A percentile compares a stretch with the other conserved stretches of the same genome.
phyloP scores from a whole-genome alignment of 768 basidiomycete genomes.

The Trametopsis cervina region DNA sequence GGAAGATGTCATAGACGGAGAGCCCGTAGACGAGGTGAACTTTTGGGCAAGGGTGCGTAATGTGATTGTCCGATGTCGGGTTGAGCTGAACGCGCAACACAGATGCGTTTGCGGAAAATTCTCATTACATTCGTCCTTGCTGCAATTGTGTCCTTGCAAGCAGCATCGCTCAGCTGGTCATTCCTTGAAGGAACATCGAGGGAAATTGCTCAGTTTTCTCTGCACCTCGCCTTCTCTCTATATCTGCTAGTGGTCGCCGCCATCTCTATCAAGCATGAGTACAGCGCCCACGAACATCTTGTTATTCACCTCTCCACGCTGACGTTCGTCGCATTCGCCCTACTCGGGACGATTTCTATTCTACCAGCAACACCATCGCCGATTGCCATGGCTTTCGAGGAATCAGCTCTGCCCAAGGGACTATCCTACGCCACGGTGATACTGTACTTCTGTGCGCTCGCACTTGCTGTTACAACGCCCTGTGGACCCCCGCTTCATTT shows the following conservation, averaged over 20 bases:
- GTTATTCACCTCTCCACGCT: constrained; percentile 55
- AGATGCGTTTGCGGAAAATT: constrained; percentile 60
- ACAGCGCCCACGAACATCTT: constrained; percentile 29
- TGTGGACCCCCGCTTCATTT: constrained; percentile 72
- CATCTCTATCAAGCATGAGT: constrained; percentile 42
- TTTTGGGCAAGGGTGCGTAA: constrained; percentile 54
- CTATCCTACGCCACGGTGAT: constrained; percentile 50
- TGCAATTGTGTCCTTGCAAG: constrained; percentile 41
- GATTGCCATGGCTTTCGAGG: constrained; percentile 17
- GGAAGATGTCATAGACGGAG: constrained; percentile 63
- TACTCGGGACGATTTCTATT: constrained; percentile 45
- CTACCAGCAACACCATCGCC: constrained; percentile 42
- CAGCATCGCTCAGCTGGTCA: constrained; percentile 51
- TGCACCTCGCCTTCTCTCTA: constrained; percentile 49
- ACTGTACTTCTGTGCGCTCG: constrained; percentile 40
- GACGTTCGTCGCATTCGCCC: constrained; percentile 38
- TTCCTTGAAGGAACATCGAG: constrained; percentile 22
- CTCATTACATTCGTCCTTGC: constrained; percentile 40
- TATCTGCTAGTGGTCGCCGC: constrained; percentile 51
- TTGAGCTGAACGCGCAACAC: not conserved
- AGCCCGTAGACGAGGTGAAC: constrained; percentile 48
- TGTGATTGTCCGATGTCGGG: not conserved
- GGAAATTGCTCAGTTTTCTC: constrained; percentile 30
- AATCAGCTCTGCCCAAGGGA: constrained; percentile 16
- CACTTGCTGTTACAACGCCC: constrained; percentile 46